phyloP scores from a whole-genome alignment of 2,329 filamentous ascomycete species.

The Fusarium robinianum region DNA sequence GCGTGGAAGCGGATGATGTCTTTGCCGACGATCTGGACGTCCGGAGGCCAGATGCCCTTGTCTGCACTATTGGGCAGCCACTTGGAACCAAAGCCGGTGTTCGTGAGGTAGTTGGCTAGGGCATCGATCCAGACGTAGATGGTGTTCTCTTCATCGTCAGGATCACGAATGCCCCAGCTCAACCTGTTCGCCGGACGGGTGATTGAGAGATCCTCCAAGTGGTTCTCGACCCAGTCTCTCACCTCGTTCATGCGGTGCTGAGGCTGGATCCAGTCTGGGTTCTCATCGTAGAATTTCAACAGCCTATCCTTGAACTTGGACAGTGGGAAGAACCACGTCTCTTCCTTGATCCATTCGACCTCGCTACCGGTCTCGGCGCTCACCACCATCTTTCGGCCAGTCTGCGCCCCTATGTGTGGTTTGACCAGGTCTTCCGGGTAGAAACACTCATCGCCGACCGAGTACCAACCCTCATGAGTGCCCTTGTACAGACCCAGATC shows the following conservation, averaged over 20 bases:
- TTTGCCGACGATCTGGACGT: slow-evolving; percentile 93
- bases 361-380: slow-evolving; percentile 87
- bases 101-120: slow-evolving; percentile 90
- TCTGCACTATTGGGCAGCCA: slow-evolving; percentile 69
- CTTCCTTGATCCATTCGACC: slow-evolving; percentile 93
- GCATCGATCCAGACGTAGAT: slow-evolving; percentile 99
- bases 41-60: slow-evolving; percentile 79
- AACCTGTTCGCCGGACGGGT: slow-evolving; percentile 80
- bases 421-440: slow-evolving; percentile 80
- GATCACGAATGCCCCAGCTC: slow-evolving; percentile 87
- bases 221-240: slow-evolving; percentile 72
- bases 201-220: slow-evolving; percentile 85
- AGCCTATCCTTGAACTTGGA: slow-evolving; percentile 80
- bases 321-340: slow-evolving; percentile 92
- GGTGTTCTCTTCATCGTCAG: slow-evolving; percentile 81
- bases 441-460: slow-evolving; percentile 94
- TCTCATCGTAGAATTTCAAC: slow-evolving; percentile 76
- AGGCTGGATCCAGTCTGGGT: slow-evolving; percentile 79
- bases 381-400: slow-evolving; percentile 80
- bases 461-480: slow-evolving; percentile 95
- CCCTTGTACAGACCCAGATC: slow-evolving; percentile 79
- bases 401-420: slow-evolving; percentile 74
- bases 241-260: slow-evolving; percentile 75
- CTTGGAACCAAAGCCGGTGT: slow-evolving; percentile 68
- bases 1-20: slow-evolving; percentile 97